Percentiles rank a stretch among this genome's conserved stretches.
phyloP scores from a whole-genome alignment of 306 rosid species.

The Leucaena leucocephala region DNA sequence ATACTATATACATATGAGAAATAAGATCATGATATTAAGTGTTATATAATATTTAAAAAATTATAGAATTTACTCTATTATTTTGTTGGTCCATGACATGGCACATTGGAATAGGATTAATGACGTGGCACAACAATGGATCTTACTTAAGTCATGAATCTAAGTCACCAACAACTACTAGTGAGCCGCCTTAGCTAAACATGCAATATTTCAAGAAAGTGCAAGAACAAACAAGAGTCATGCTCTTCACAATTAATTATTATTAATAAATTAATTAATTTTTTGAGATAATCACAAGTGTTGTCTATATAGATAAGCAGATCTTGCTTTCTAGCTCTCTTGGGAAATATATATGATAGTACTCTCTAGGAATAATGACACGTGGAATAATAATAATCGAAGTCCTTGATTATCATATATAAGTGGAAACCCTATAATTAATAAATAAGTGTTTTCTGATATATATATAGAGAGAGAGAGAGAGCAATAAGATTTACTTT shows the following conservation, averaged over 20 bases:
- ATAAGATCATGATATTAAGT: too few relatives aligned
- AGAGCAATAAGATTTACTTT: slow-evolving; percentile 42
- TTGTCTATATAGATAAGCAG: slow-evolving; percentile 34
- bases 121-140: slow-evolving; percentile 50
- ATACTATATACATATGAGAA: too few relatives aligned
- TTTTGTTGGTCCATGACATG: slow-evolving; percentile 12
- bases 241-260: slow-evolving; percentile 30
- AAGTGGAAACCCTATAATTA: neutral
- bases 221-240: slow-evolving; percentile 33
- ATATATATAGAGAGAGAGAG: too few relatives aligned
- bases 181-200: slow-evolving; percentile 42
- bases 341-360: neutral
- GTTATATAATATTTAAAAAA: too few relatives aligned
- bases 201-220: slow-evolving; percentile 19
- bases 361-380: slow-evolving; percentile 5
- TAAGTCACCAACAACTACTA: slow-evolving; percentile 38
- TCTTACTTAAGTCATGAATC: slow-evolving; percentile 41
- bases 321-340: slow-evolving; percentile 29
- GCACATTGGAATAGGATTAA: neutral
- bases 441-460: slow-evolving; percentile 40
- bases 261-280: neutral
- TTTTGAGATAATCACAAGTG: slow-evolving; percentile 45
- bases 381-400: slow-evolving; percentile 20
- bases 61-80: neutral
- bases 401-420: neutral